Evolutionary conservation across 2,329 filamentous ascomycete genomes (phyloP).

Genomic region (Gnomoniopsis sp.): DNA sequence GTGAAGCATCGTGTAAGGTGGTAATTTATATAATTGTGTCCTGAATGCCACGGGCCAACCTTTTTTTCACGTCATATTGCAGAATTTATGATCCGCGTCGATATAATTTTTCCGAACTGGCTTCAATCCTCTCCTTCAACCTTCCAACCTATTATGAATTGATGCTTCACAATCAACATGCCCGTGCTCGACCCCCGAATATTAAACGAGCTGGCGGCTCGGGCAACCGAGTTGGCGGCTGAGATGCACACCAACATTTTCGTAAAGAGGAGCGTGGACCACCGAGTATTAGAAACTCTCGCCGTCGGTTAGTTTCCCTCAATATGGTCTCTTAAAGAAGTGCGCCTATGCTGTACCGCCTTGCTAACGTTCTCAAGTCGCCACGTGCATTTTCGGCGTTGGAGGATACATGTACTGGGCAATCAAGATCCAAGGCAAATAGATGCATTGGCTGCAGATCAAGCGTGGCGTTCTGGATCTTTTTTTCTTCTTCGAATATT

Average conservation of each 20-base stretch:
- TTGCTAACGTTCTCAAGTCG: not conserved
- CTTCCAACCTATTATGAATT: no score
- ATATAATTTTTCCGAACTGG: not conserved
- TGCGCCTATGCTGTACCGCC: no score
- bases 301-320: slow-evolving; percentile 11
- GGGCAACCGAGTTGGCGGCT: slow-evolving; percentile 11
- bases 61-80: not conserved
- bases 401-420: slow-evolving; percentile 18
- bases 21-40: not conserved
- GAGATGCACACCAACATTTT: slow-evolving; percentile 12
- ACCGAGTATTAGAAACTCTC: slow-evolving; percentile 8
- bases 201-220: slow-evolving; percentile 11
- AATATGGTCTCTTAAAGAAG: no score
- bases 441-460: not conserved
- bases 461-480: not conserved
- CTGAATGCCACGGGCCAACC: no score
- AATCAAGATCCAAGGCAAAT: slow-evolving; percentile 16
- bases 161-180: slow-evolving; percentile 11
- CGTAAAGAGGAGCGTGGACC: slow-evolving; percentile 8
- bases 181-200: slow-evolving; percentile 13
- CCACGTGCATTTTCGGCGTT: slow-evolving; percentile 12
- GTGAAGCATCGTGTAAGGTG: no score
- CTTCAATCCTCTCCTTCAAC: no score
- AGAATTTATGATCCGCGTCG: not conserved
- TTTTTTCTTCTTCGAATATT: no score